Percentiles rank a stretch among this genome's conserved stretches.
Conservation (phyloP, 257 asterid species). For the Petrea volubilis region DNA sequence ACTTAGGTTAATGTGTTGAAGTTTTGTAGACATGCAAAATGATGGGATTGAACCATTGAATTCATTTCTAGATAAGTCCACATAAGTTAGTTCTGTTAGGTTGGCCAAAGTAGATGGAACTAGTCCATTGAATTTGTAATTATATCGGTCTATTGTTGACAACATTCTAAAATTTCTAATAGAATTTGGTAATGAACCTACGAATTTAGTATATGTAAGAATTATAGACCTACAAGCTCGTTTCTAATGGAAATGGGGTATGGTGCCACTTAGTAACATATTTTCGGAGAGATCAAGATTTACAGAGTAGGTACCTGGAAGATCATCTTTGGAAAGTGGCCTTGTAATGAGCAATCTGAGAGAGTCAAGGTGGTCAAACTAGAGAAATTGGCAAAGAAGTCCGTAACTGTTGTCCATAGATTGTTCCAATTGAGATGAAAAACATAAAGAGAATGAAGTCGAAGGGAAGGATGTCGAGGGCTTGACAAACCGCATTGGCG, state of each 20-base stretch:
- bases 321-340: conserved; percentile 25
- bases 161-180: conserved; percentile 29
- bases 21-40: no score
- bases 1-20: no score
- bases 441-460: conserved; percentile 24
- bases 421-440: conserved; percentile 26
- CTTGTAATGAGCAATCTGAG: no score
- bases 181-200: conserved; percentile 23
- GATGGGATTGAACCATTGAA: no score
- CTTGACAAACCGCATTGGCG: conserved; percentile 26
- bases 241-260: conserved; percentile 27
- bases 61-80: no score
- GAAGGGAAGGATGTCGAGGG: conserved; percentile 28
- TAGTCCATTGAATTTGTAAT: no score
- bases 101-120: no score
- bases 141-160: no score
- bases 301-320: conserved; percentile 23
- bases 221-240: no score
- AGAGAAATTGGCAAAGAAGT: no score
- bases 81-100: no score
- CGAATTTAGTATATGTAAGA: conserved; percentile 18
- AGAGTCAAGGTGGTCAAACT: no score
- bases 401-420: conserved; percentile 13
- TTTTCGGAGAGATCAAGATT: conserved; percentile 28
- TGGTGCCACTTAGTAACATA: conserved; percentile 22